Evolutionary conservation across 2,329 filamentous ascomycete species (phyloP), one percentile per base, ranked within the genome.

Genomic region (Aureobasidium sp.): DNA sequence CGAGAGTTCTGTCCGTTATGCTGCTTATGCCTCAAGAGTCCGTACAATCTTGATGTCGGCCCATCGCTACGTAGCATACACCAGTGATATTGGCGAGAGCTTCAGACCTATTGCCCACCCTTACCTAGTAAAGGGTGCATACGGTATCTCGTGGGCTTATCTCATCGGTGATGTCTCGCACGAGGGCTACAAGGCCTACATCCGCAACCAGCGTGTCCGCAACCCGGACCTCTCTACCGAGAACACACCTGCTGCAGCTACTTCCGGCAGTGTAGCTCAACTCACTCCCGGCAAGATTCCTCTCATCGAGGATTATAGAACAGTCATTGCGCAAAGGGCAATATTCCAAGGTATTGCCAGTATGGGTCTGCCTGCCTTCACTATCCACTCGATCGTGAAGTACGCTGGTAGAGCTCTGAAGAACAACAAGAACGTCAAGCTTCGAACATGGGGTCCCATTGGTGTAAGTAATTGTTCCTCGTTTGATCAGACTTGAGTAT

Each of bases 21-120:
- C 92, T 62, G 94, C 89, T 68, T 99, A 99, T 76, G 90, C 91
- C 52, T 85, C 87, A 64, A 87, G 94, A 29, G 64, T 74, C 17
- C 68, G 71, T 44, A 75, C 72, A 8, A 89, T 97, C 67, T 85
- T 99, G 70, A 79, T 92, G 68, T 91, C 89, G 17, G 92, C 92
- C 4, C 94, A 97, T 71, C 87, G 94, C 70, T 99, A 99, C 71
- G 91, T 99, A 53, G 94, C 94, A 62, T 99, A 99, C 74, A 97
- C 94, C 0, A 92, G 64, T 22, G 93, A 97, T 70, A 93, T 99
- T 66, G 94, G 94, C 72, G 94, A 99, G 75, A 95, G 90, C 0
- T 99, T 99, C 76, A 85, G 94, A 1, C 94, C 94, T 0, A 83
- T 99, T 42, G 92, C 93, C 4, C 92, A 97, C 72, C 93, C 91